Evolutionary conservation across 108 stramenopile species (phyloP).

Genomic region (Skeletonema marinoi): DNA sequence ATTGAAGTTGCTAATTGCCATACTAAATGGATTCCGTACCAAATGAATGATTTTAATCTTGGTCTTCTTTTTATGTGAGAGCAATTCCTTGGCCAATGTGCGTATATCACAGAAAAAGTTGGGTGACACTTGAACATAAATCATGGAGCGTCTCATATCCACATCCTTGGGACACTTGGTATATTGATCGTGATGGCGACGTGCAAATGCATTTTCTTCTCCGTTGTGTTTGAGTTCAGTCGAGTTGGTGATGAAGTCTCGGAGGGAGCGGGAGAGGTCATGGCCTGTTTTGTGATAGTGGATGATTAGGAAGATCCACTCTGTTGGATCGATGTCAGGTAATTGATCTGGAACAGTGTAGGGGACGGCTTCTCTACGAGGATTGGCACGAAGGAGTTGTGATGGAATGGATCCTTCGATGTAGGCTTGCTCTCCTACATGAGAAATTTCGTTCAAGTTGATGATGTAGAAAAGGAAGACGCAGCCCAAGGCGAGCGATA

Average conservation of each 20-base stretch:
- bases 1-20: slow-evolving; percentile 25
- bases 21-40: slow-evolving; percentile 28
- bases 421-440: neutral
- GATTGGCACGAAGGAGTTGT: neutral
- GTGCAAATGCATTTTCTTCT: slow-evolving; percentile 4
- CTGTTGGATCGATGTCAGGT: neutral
- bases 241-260: neutral
- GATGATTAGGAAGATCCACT: slow-evolving; percentile 8
- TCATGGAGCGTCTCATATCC: neutral
- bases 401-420: neutral
- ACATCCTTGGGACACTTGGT: slow-evolving; percentile 7
- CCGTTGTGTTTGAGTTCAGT: neutral
- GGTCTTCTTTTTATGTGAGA: neutral
- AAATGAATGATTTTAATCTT: slow-evolving; percentile 31
- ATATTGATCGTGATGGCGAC: neutral
- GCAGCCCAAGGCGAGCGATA: neutral
- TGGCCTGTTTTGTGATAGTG: slow-evolving; percentile 31
- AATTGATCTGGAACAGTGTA: neutral
- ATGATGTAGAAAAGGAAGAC: neutral
- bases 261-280: neutral
- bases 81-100: neutral
- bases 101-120: slow-evolving; percentile 2
- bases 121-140: neutral
- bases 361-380: neutral
- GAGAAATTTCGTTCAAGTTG: neutral